Evolutionary conservation across 352 stramenopile genomes (phyloP), one percentile per base, ranked within the genome.

Genomic region (Peronospora destructor): DNA sequence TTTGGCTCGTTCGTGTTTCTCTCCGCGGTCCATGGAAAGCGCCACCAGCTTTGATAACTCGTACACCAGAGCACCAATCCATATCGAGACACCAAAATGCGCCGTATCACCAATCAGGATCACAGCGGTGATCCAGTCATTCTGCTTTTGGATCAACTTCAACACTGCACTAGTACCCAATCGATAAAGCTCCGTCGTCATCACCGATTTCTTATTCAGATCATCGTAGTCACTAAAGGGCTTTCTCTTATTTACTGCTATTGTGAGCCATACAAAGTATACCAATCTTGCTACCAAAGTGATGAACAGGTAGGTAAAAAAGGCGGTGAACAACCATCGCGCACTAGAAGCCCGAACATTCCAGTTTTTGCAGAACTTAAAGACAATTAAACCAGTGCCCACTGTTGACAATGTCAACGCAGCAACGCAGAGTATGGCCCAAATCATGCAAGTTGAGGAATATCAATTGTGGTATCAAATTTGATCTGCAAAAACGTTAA

Each of bases 31-130:
- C 66, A 76, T 73, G 2, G 66, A 52, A 1, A 45, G 17, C 0
- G 51, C 42, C 9, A 66, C 59, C 6, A 76, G 46, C 4, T 71
- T 73, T 4, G 63, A 73, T 8, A 76, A 40, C 23, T 76, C 65
- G 43, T 81, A 84, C 9, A 80, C 56, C 30, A 84, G 30, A 23
- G 60, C 33, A 19, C 52, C 30, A 2, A 73, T 47, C 66, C 66
- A 76, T 5, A 73, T 23, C 2, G 63, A 50, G 17, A 71, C 32
- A 0, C 59, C 62, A 41, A 72, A 75, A 19, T 59, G 51, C 12
- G 53, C 36, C 2, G 54, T 56, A 12, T 75, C 66, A 3, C 66
- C 66, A 6, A 70, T 8, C 6, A 61, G 56, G 21, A 72, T 68
- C 21, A 51, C 32, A 8, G 54, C 47, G 0, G 49, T 67, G 6